Base-by-base conservation (phyloP, 176 grass and related monocot species). In the Melocanna baccifera region DNA sequence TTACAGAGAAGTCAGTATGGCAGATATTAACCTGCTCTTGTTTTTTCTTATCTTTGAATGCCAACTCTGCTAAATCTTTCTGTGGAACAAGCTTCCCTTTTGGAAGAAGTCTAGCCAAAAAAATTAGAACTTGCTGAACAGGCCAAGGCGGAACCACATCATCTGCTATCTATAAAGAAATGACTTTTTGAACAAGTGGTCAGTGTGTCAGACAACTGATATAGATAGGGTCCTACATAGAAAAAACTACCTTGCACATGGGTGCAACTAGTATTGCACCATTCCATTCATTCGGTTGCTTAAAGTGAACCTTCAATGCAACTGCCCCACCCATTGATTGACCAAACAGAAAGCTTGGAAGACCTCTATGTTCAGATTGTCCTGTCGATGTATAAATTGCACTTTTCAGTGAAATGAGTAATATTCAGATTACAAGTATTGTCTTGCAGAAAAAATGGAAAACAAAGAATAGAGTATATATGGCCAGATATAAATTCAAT, bases 321-420 rank as follows among this genome's bases (percentile, higher is more conserved):
- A 98, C 89, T 64, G 96, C 96, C 12, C 93, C 96, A 45, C 96
- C 96, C 91, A 98, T 85, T 72, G 96, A 98, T 90, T 95, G 89
- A 46, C 96, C 96, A 90, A 95, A 98, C 67, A 98, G 74, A 90
- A 98, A 98, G 80, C 91, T 88, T 2, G 93, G 89, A 36, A 94
- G 81, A 67, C 73, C 91, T 76, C 76, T 86, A 53, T 94, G 73
- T 86, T 92, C 93, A 90, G 87, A 75, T 84, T 95, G 88, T 87
- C 87, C 96, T 98, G 73, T 53, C 52, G 80, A 34, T 81, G 46
- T 34, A 81, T 67, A 67, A 67, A 43, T 10, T 39, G 23, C 23
- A 73, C 11, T 47, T 67, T 7, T 68, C 26, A 79, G 59, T 59
- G 64, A 57, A 82, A 83, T 23, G 32, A 41, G 9, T 77, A 65